These are phyloP conservation scores for Suhomyces maxii DNA, from an alignment of 1,139 yeast species.

Conservation along the genomic window DNA sequence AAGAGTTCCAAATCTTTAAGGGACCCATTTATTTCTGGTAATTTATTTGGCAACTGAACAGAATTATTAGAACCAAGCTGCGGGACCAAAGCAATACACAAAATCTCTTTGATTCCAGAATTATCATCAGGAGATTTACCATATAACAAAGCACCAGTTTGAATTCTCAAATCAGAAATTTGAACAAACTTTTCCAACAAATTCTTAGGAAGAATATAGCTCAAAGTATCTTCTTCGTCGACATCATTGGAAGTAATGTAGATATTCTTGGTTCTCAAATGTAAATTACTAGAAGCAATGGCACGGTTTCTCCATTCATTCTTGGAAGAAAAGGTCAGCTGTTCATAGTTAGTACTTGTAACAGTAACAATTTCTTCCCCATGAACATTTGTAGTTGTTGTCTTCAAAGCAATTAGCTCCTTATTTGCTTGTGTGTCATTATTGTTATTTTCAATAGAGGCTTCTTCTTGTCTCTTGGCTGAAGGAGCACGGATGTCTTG, in stretches of 20 bases:
- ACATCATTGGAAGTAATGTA: constrained; percentile 56
- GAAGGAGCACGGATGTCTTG: constrained; percentile 94
- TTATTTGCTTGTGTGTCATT: constrained; percentile 30
- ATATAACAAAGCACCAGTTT: constrained; percentile 77
- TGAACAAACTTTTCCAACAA: constrained; percentile 74
- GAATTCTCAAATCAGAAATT: constrained; percentile 78
- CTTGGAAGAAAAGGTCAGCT: constrained; percentile 76
- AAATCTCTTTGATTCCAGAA: constrained; percentile 71
- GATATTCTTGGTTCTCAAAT: constrained; percentile 73
- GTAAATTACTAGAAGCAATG: constrained; percentile 70
- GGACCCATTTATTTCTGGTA: constrained; percentile 44
- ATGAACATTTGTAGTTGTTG: constrained; percentile 85
- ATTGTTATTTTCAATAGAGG: constrained; percentile 63
- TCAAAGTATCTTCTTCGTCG: constrained; percentile 47
- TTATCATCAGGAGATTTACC: constrained; percentile 77
- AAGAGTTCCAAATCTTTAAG: constrained; percentile 56
- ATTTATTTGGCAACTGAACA: constrained; percentile 57
- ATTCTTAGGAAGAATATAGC: constrained; percentile 82
- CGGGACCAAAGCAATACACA: constrained; percentile 77
- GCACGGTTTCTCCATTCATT: constrained; percentile 94
- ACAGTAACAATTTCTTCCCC: constrained; percentile 96
- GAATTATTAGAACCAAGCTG: constrained; percentile 76
- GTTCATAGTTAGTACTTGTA: constrained; percentile 88
- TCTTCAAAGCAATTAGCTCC: constrained; percentile 74
- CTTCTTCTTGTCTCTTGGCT: constrained; percentile 70